Conservation (phyloP, 2,329 filamentous ascomycete genomes). For the Zymoseptoria pseudotritici region DNA sequence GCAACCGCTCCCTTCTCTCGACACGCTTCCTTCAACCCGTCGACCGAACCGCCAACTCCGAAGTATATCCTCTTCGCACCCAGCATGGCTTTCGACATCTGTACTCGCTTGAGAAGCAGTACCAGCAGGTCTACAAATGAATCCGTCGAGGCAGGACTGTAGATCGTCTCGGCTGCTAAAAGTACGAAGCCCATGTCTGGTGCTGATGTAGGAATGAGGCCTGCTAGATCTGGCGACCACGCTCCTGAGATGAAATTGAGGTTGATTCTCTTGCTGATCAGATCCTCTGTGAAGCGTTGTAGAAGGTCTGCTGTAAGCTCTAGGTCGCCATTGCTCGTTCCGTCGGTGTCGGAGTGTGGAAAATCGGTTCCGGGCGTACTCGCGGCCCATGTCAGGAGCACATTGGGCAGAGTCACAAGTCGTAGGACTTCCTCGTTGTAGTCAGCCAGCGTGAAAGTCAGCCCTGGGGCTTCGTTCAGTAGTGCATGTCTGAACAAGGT, state of each 20-base stretch:
- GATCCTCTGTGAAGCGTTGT: conserved; percentile 49
- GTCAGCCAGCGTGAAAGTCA: conserved; percentile 64
- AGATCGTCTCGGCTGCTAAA: conserved; percentile 75
- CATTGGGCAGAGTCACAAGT: conserved; percentile 71
- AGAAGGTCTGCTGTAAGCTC: conserved; percentile 55
- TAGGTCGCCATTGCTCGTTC: conserved; percentile 46
- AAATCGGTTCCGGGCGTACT: conserved; percentile 10
- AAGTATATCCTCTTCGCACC: conserved; percentile 78
- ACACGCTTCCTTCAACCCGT: conserved; percentile 55
- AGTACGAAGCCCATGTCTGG: conserved; percentile 45
- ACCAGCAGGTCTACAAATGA: conserved; percentile 63
- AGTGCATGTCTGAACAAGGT: conserved; percentile 60
- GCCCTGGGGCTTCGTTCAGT: conserved; percentile 35
- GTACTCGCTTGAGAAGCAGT: conserved; percentile 46
- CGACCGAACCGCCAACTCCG: conserved; percentile 73
- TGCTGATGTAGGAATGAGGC: conserved; percentile 42
- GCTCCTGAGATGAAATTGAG: conserved; percentile 66
- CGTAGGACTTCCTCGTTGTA: conserved; percentile 73
- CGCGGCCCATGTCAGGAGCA: conserved; percentile 58
- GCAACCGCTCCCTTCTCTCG: conserved; percentile 37
- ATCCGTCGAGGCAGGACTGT: conserved; percentile 63
- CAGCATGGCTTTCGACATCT: conserved; percentile 55
- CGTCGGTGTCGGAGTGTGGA: neutral
- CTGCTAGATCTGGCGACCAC: conserved; percentile 58
- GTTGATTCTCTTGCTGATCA: conserved; percentile 46